Percentiles rank a stretch among this genome's conserved stretches.
Conservation (phyloP, 192 early-diverging fungal species). For the Entomortierella lignicola region DNA sequence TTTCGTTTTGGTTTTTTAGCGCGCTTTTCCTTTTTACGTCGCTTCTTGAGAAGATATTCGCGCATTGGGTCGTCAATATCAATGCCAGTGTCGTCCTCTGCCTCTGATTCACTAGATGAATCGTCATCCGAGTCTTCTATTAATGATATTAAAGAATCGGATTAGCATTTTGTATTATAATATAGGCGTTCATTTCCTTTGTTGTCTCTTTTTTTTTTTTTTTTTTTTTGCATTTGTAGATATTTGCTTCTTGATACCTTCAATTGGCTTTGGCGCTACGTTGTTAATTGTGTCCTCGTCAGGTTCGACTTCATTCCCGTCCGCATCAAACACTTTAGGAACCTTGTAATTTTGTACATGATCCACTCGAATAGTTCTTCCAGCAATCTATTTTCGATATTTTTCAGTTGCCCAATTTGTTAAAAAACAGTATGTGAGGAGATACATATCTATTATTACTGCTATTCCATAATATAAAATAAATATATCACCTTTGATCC, state of each 20-base stretch:
- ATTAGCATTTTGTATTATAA: too few relatives aligned
- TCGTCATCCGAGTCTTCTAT: conserved; percentile 27
- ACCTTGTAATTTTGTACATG: conserved; percentile 75
- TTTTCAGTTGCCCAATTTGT: too few relatives aligned
- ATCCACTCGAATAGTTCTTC: conserved; percentile 78
- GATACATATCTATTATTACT: too few relatives aligned
- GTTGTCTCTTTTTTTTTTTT: conserved; percentile 63
- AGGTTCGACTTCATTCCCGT: conserved; percentile 59
- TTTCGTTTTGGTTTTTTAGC: conserved; percentile 45
- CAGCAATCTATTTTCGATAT: conserved; percentile 39
- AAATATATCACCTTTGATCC: conserved; percentile 69
- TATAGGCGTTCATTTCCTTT: too few relatives aligned
- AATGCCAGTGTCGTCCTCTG: conserved; percentile 64
- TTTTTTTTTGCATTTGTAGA: conserved; percentile 31
- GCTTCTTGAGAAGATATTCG: conserved; percentile 71
- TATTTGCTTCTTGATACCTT: conserved; percentile 29
- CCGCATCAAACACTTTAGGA: conserved; percentile 65
- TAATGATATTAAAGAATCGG: neutral
- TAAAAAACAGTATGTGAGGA: too few relatives aligned
- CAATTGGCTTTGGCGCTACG: conserved; percentile 40
- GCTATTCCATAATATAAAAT: too few relatives aligned
- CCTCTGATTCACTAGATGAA: conserved; percentile 41
- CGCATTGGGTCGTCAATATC: conserved; percentile 83
- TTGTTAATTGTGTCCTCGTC: conserved; percentile 50
- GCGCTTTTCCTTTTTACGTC: conserved; percentile 62